Evolutionary conservation across 257 asterid species (phyloP).

Genomic region (Scutellaria baicalensis): DNA sequence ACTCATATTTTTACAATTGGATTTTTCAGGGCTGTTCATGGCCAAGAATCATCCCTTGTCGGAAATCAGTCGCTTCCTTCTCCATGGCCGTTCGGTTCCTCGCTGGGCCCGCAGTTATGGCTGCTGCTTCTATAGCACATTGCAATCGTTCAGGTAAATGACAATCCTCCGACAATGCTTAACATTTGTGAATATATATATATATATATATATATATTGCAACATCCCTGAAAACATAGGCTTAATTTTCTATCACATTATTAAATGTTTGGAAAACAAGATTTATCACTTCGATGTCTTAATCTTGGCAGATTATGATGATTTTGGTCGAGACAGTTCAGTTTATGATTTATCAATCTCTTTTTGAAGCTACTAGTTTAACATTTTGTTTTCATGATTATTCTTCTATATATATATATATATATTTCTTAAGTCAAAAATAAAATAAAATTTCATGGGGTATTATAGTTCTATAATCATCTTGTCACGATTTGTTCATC

Average conservation of each 20-base stretch:
- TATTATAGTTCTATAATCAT: neutral
- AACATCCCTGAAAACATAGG: no score
- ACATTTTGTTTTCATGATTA: neutral
- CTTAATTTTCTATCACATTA: no score
- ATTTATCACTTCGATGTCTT: no score
- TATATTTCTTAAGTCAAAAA: no score
- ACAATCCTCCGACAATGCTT: neutral
- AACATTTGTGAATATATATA: neutral
- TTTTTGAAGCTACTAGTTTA: no score
- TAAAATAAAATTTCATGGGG: no score
- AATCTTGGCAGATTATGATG: no score
- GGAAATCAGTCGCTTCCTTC: conserved; percentile 50
- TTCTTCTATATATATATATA: neutral
- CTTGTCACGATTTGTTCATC: neutral
- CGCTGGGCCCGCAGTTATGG: conserved; percentile 69
- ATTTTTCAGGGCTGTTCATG: conserved; percentile 53
- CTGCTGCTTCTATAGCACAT: conserved; percentile 61
- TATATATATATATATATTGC: no score
- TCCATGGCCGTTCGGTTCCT: conserved; percentile 60
- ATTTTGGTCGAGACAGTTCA: no score
- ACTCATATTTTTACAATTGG: no score
- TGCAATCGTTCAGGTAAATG: conserved; percentile 61
- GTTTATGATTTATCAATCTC: no score
- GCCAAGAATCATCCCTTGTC: conserved; percentile 62
- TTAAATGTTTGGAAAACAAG: no score